These are phyloP conservation scores for Pseudogymnoascus sp. DNA, from an alignment of 2,329 filamentous ascomycete genomes.

Conservation along the genomic window DNA sequence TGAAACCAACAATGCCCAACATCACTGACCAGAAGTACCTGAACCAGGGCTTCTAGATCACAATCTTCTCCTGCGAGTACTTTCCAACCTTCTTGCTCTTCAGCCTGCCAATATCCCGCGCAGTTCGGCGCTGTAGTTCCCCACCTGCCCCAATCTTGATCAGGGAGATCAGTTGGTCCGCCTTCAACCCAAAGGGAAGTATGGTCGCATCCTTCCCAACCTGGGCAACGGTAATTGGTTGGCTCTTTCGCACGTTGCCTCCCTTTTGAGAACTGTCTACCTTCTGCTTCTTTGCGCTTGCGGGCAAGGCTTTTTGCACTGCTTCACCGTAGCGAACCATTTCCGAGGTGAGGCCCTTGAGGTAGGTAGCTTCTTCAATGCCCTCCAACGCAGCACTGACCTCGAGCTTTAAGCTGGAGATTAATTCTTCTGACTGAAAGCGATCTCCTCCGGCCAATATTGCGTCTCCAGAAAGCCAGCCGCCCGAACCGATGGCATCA, in stretches of 20 bases:
- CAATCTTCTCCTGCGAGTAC: constrained; percentile 74
- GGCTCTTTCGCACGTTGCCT: constrained; percentile 30
- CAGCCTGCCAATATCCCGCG: constrained; percentile 66
- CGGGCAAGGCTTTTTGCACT: constrained; percentile 18
- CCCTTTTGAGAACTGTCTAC: constrained; percentile 13
- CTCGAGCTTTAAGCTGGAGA: constrained; percentile 58
- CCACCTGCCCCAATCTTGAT: constrained; percentile 59
- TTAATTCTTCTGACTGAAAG: constrained; percentile 50
- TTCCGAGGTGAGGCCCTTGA: constrained; percentile 57
- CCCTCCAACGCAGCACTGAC: constrained; percentile 63
- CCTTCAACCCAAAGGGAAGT: constrained; percentile 67
- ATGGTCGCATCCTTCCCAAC: constrained; percentile 37
- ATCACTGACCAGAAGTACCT: constrained; percentile 4
- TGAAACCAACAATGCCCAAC: constrained; percentile 9
- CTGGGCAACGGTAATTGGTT: constrained; percentile 39
- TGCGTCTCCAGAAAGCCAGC: constrained; percentile 60
- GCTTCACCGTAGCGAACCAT: constrained; percentile 50
- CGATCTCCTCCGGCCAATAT: constrained; percentile 40
- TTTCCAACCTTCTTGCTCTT: constrained; percentile 70
- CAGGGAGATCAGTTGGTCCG: constrained; percentile 39
- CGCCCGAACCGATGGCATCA: constrained; percentile 64
- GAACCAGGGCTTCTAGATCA: constrained; percentile 40
- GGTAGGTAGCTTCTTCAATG: constrained; percentile 57
- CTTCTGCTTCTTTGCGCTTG: constrained; percentile 24
- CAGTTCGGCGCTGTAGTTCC: constrained; percentile 59